Conservation (phyloP, 2,329 filamentous ascomycete species). For the Fusarium transvaalense region DNA sequence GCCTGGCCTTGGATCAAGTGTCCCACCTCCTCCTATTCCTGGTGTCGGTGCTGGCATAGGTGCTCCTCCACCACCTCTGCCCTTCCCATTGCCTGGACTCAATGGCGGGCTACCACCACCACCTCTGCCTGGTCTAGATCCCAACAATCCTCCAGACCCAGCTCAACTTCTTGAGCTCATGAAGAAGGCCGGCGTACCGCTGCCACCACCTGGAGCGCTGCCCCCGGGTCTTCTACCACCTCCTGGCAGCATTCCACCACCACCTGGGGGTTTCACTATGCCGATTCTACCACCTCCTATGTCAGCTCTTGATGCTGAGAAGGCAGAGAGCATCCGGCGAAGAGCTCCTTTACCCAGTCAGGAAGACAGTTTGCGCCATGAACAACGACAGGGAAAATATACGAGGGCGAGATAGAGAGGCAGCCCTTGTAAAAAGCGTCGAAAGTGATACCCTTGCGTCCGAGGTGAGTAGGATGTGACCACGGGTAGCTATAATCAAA, state of each 20-base stretch:
- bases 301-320: constrained; percentile 52
- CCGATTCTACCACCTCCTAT: constrained; percentile 57
- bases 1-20: constrained; percentile 59
- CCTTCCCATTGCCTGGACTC: constrained; percentile 64
- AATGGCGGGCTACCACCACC: constrained; percentile 61
- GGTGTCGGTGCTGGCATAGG: constrained; percentile 60
- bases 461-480: constrained; percentile 36
- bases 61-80: constrained; percentile 63
- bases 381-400: constrained; percentile 76
- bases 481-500: constrained; percentile 5
- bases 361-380: constrained; percentile 82
- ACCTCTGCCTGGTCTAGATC: constrained; percentile 68
- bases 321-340: constrained; percentile 55
- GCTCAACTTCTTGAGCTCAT: constrained; percentile 73
- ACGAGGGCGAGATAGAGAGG: constrained; percentile 62
- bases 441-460: constrained; percentile 44
- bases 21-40: constrained; percentile 62
- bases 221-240: constrained; percentile 62
- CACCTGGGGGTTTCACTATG: constrained; percentile 52
- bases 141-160: constrained; percentile 70
- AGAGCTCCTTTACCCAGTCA: constrained; percentile 84
- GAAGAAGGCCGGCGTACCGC: constrained; percentile 72
- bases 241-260: constrained; percentile 53
- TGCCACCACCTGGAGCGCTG: constrained; percentile 65
- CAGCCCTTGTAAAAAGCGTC: constrained; percentile 7